Percentiles rank a stretch among this genome's conserved stretches.
These are phyloP conservation scores for Coniferiporia sulphurascens DNA, from an alignment of 1,284 basidiomycete species.

Conservation along the genomic window DNA sequence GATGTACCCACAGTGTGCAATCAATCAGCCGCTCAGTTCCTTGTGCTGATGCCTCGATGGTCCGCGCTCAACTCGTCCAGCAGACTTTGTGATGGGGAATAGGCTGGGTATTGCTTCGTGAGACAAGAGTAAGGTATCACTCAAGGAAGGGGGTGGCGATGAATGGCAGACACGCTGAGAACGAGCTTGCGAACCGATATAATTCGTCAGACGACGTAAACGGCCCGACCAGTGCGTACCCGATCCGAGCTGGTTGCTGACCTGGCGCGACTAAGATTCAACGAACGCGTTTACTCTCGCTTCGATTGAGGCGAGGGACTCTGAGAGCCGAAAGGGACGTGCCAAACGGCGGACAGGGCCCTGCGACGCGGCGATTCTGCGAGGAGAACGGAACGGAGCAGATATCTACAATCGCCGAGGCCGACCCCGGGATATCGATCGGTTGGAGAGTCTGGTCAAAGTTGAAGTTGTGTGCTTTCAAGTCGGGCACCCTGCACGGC, in stretches of 20 bases:
- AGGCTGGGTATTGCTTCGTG: too few species aligned
- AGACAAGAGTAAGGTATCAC: too few species aligned
- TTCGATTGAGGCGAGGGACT: neutral
- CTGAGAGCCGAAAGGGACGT: neutral
- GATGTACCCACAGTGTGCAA: neutral
- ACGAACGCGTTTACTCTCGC: neutral
- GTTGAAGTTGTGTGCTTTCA: neutral
- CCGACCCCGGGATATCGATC: neutral
- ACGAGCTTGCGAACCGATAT: neutral
- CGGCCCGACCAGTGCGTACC: neutral
- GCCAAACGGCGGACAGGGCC: neutral
- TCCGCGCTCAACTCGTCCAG: neutral
- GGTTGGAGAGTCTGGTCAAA: neutral
- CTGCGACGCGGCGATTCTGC: neutral
- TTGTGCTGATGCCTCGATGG: neutral
- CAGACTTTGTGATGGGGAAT: neutral
- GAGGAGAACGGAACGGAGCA: constrained; percentile 1
- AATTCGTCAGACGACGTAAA: neutral
- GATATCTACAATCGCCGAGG: neutral
- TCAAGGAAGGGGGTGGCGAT: too few species aligned
- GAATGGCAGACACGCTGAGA: neutral
- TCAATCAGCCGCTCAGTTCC: neutral
- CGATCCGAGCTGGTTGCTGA: neutral
- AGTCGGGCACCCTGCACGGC: neutral
- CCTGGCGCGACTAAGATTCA: neutral